phyloP scores from a whole-genome alignment of 2,329 filamentous ascomycete genomes.

The Aureobasidium sp. region DNA sequence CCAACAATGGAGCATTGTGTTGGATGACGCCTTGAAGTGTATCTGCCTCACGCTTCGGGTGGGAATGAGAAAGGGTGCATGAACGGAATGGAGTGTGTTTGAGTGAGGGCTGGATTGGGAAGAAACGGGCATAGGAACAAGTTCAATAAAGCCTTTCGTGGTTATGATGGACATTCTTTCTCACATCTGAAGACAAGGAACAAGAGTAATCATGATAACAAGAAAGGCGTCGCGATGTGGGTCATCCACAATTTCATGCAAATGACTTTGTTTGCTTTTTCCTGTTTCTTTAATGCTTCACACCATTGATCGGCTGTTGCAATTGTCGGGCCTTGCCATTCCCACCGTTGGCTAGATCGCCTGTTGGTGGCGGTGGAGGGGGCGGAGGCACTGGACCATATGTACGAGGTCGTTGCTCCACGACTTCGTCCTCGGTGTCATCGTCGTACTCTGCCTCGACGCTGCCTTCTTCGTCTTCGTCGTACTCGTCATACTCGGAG shows the following conservation, averaged over 20 bases:
- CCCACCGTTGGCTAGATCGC: neutral
- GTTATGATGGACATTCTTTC: neutral
- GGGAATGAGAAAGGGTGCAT: neutral
- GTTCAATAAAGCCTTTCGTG: neutral
- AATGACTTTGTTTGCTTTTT: conserved; percentile 2
- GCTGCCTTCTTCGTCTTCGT: conserved; percentile 54
- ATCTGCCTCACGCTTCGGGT: conserved; percentile 25
- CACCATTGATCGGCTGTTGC: conserved; percentile 25
- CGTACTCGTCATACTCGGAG: conserved; percentile 54
- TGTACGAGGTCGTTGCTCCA: conserved; percentile 29
- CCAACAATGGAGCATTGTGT: conserved; percentile 19
- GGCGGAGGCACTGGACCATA: conserved; percentile 44
- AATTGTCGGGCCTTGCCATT: conserved; percentile 5
- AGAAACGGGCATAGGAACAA: conserved; percentile 7
- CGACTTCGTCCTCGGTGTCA: conserved; percentile 49
- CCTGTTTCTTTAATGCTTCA: conserved; percentile 24
- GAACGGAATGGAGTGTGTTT: conserved; percentile 10
- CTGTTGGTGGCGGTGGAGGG: conserved; percentile 36
- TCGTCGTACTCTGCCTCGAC: conserved; percentile 62
- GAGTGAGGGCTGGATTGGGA: neutral
- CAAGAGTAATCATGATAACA: conserved; percentile 6
- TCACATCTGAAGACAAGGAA: neutral
- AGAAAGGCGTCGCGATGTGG: conserved; percentile 13
- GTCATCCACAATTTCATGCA: neutral
- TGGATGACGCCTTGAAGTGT: conserved; percentile 29